Percentiles rank a stretch among this genome's conserved stretches.
Conservation (phyloP, 352 stramenopile species). For the Nothophytophthora sp. region DNA sequence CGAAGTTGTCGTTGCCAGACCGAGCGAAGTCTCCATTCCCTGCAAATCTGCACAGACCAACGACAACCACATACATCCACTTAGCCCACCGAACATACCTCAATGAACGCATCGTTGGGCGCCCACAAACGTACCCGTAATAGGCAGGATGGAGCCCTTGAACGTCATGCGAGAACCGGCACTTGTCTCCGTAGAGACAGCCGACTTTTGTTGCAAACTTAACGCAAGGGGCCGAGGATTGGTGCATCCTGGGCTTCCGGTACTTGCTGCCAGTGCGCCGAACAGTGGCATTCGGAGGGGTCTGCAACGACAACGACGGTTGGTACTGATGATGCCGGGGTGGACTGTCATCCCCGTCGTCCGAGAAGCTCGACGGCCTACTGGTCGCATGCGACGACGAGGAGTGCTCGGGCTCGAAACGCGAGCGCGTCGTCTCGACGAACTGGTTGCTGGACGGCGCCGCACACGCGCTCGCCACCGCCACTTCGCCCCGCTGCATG, state of each 20-base stretch:
- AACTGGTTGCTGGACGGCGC: conserved; percentile 24
- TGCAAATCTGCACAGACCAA: conserved; percentile 3
- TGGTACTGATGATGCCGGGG: conserved; percentile 20
- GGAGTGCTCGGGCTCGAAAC: conserved; percentile 9
- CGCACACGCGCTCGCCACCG: conserved; percentile 33
- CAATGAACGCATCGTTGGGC: too few relatives aligned
- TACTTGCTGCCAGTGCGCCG: conserved; percentile 16
- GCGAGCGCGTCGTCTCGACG: conserved; percentile 1
- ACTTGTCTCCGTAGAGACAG: conserved; percentile 55
- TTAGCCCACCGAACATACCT: too few relatives aligned
- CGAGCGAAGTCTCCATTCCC: conserved; percentile 15
- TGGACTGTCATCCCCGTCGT: conserved; percentile 10
- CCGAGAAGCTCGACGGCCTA: conserved; percentile 2
- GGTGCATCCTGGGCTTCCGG: conserved; percentile 13
- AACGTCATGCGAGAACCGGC: conserved; percentile 59
- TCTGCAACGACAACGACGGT: background rate
- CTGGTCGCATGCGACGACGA: background rate
- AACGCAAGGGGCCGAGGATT: conserved; percentile 23
- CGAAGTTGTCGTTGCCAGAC: conserved; percentile 5
- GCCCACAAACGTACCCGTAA: conserved; percentile 32
- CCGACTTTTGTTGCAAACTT: conserved; percentile 43
- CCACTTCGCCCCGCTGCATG: conserved; percentile 46
- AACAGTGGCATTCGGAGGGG: background rate
- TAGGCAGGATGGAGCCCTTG: conserved; percentile 20
- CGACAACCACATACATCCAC: too few relatives aligned